Evolutionary conservation across 441 rosid genomes (phyloP).

Genomic region (Pelargonium australe): DNA sequence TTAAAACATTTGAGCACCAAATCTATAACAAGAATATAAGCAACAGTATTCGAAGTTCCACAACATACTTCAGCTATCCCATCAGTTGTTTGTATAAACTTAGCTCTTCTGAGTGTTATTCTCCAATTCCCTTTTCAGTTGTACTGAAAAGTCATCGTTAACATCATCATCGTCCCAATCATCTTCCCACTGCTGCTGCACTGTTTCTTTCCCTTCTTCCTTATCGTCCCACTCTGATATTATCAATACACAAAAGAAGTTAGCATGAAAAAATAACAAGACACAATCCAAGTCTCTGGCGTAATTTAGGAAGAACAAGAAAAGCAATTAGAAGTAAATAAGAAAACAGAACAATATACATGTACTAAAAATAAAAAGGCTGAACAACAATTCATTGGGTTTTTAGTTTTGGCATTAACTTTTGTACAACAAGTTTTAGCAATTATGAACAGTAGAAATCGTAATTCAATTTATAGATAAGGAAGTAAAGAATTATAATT

Average conservation of each 20-base stretch:
- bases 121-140: background rate
- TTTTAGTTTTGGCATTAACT: too few species aligned
- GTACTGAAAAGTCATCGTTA: constrained; percentile 5
- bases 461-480: too few species aligned
- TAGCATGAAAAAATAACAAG: background rate
- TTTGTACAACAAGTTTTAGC: too few species aligned
- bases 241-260: background rate
- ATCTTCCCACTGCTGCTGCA: constrained; percentile 9
- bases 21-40: background rate
- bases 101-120: constrained; percentile 2
- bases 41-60: background rate
- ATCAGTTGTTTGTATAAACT: background rate
- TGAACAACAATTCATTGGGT: too few species aligned
- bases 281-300: background rate
- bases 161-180: constrained; percentile 11
- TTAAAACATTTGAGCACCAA: background rate
- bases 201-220: constrained; percentile 8
- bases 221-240: constrained; percentile 6
- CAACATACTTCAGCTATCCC: background rate
- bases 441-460: too few species aligned
- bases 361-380: too few species aligned
- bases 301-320: too few species aligned
- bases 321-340: too few species aligned
- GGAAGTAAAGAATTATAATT: too few species aligned
- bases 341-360: too few species aligned